Base-by-base conservation (phyloP, 192 early-diverging fungal species). In the Lunasporangiospora selenospora region DNA sequence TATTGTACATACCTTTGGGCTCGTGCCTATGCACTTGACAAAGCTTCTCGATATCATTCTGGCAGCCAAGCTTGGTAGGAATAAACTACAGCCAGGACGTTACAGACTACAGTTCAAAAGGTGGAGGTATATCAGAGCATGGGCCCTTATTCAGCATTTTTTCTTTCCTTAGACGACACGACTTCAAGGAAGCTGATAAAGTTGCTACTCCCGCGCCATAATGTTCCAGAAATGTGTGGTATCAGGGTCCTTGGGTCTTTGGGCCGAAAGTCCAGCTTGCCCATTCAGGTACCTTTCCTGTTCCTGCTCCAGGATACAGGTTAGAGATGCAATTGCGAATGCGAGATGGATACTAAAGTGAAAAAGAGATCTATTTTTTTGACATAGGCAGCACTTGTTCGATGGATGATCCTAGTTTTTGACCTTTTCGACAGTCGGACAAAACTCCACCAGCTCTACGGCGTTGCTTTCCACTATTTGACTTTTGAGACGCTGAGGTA, bases 391-490 rank as follows among this genome's bases (percentile, higher is more conserved):
- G 36, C 48, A 16, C 56, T 84, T 15, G 67, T 84, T 21, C 53
- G 45, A 56, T 87, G 85, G 85, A 32, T 79, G 9, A 76, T 83
- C 15, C 23, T 69, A 7, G 53, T 84, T 10, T 83, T 79, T 49
- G 78, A 83, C 37, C 58, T 78, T 10, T 53, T 87, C 36, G 80
- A 81, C 11, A 67, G 75, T 47, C 71, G 59, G 37, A 63, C 70
- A 24, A 60, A 76, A 61, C 47, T 84, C 3, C 48, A 58, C 3
- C 67, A 66, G 11, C 56, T 83, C 9, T 87, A 87, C 47, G 77
- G 77, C 21, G 81, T 84, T 19, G 53, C 77, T 2, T 83, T 87
- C 41, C 81, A 84, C 52, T 84, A 82, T 51, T 50, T 84, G 2
- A 41, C 56, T 7, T 76, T 67, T 47, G 78, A 77, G 13, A 84